Evolutionary conservation across 257 asterid species (phyloP), one percentile per base, ranked within the genome.

Genomic region (Solanum virginianum): DNA sequence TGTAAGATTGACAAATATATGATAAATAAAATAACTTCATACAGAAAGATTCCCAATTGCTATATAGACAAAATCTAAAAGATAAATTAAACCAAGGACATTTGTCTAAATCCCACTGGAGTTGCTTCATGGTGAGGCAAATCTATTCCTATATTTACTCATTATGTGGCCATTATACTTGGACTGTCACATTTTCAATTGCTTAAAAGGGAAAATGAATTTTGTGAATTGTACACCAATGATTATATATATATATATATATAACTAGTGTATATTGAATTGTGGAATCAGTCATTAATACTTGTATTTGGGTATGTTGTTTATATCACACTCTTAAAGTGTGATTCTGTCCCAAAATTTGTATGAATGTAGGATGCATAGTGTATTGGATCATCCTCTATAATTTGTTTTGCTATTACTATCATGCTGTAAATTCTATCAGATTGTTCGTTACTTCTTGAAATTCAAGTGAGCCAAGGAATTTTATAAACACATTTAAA

Each of bases 301-400:
- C 2, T 26, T 26, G 3, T 14, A 26, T 26, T 2, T 2, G 5
- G 1, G 0, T 63, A 24, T 4, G 6, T 3, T 1, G 0, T 12
- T 2, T 63, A 26, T 6, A 63, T 14, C 1, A 26, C 12, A 1
- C 1, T 0, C 14, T 26, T 26, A 12, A 15, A 2, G 6, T 26
- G 20, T 14, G 20, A 65, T 29, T 0, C 2, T 13, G 2, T 13
- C 12, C 1, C 16, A 0, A 26, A 65, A 0, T 1, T 0, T 65
- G 6, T 2, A 1, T 62, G 39, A 62, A 63, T 11, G 18, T 10
- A 1, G 10, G 2, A 24, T 0, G 0, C 1, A 12, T 12, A 12
- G 18, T 24, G 18, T 1, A 6, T 12, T 10, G 3, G 10, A 0
- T 51, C 3, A 14, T 7, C 15, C 39, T 63, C 0, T 4, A 60